phyloP scores from a whole-genome alignment of 2,329 filamentous ascomycete species.

The Arthrobotrys pseudoclavata region DNA sequence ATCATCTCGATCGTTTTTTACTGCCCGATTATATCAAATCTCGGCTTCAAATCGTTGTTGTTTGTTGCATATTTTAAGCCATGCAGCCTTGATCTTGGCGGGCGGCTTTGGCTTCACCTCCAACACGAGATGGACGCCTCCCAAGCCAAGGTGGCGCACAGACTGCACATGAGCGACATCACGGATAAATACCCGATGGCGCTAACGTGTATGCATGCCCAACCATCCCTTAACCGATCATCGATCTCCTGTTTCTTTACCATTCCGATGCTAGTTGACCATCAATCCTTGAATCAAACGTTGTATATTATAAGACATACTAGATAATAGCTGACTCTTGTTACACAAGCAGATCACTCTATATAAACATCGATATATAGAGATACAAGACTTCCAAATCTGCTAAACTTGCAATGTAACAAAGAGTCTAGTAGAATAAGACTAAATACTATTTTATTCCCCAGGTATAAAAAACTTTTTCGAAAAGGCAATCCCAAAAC shows the following conservation, averaged over 20 bases:
- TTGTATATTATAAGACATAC: constrained; percentile 19
- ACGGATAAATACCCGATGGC: background rate
- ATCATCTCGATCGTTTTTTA: background rate
- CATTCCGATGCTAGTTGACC: constrained; percentile 13
- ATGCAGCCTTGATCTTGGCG: background rate
- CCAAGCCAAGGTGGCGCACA: constrained; percentile 14
- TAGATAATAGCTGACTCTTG: constrained; percentile 10
- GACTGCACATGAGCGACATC: background rate
- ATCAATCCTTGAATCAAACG: background rate
- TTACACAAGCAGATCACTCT: background rate
- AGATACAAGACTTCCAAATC: background rate
- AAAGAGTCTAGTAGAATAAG: constrained; percentile 14
- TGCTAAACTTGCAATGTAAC: background rate
- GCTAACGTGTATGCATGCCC: background rate
- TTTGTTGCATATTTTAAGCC: constrained; percentile 39
- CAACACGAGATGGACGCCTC: constrained; percentile 4
- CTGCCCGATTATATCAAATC: background rate
- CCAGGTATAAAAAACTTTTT: constrained; percentile 25
- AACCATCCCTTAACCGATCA: background rate
- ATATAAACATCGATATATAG: background rate
- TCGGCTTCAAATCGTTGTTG: constrained; percentile 31
- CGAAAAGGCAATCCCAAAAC: constrained; percentile 5
- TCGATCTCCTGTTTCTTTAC: constrained; percentile 19
- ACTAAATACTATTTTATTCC: constrained; percentile 8
- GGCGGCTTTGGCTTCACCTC: background rate